phyloP scores from a whole-genome alignment of 371 early-diverging fungal species.

The Syncephalastrum contaminatum region DNA sequence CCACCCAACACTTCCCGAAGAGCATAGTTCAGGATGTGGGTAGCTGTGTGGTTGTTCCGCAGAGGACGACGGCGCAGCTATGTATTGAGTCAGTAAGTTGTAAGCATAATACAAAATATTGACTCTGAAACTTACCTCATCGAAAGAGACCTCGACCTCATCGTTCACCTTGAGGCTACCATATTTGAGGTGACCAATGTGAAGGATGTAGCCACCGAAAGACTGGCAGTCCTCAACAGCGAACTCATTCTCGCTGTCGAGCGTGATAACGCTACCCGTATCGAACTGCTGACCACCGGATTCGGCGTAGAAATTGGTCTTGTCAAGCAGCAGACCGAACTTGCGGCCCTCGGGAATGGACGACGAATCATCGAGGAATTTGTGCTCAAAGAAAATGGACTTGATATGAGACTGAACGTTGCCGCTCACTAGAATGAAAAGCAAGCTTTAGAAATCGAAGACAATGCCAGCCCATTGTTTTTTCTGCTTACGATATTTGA shows the following conservation, averaged over 20 bases:
- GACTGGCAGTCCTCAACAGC: slow-evolving; percentile 95
- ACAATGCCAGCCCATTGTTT: neutral
- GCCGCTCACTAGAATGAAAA: slow-evolving; percentile 42
- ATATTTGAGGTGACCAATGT: slow-evolving; percentile 92
- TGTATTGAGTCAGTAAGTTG: neutral
- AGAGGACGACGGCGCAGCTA: slow-evolving; percentile 85
- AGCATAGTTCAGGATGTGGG: slow-evolving; percentile 98
- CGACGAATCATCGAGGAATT: slow-evolving; percentile 48
- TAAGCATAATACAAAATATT: neutral
- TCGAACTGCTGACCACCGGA: slow-evolving; percentile 99
- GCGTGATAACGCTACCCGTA: slow-evolving; percentile 85
- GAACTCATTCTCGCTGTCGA: slow-evolving; percentile 85
- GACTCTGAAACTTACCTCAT: slow-evolving; percentile 56
- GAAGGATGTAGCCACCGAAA: slow-evolving; percentile 96
- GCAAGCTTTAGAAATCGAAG: neutral
- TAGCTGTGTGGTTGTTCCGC: slow-evolving; percentile 97
- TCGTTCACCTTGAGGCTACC: slow-evolving; percentile 75
- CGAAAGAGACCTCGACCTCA: slow-evolving; percentile 78
- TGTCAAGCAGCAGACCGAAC: slow-evolving; percentile 93
- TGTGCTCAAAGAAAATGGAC: slow-evolving; percentile 67
- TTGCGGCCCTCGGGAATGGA: slow-evolving; percentile 52
- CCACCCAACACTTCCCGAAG: slow-evolving; percentile 81
- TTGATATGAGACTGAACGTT: slow-evolving; percentile 71
- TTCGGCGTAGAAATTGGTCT: slow-evolving; percentile 99
- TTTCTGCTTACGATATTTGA: slow-evolving; percentile 82